Conservation (phyloP, 2,329 filamentous ascomycete species). For the Pestalotiopsis sp. region DNA sequence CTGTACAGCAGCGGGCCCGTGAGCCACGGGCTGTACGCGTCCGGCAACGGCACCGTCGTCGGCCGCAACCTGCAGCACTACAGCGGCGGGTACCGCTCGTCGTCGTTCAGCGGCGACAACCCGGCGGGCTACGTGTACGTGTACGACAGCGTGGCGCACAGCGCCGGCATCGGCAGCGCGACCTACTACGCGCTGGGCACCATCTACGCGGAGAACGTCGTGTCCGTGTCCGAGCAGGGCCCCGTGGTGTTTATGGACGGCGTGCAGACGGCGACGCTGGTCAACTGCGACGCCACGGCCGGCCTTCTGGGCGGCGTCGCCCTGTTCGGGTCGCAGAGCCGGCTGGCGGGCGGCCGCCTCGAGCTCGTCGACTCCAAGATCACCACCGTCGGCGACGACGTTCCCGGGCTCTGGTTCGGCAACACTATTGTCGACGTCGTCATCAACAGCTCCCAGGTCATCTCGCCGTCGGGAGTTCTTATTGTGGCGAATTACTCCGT, state of each 20-base stretch:
- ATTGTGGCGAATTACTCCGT: conserved; percentile 12
- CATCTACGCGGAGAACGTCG: conserved; percentile 2
- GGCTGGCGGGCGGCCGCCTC: background rate
- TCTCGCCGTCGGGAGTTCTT: background rate
- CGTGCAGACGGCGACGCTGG: conserved; percentile 4
- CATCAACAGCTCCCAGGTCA: conserved; percentile 7
- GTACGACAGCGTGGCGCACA: conserved; percentile 4
- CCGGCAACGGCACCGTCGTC: conserved; percentile 2
- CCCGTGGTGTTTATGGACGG: conserved; percentile 9
- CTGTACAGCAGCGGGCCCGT: conserved; percentile 11
- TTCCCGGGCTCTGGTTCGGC: conserved; percentile 10
- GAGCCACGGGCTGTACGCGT: conserved; percentile 9
- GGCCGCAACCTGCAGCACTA: conserved; percentile 5
- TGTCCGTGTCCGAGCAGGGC: background rate
- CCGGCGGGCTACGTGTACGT: conserved; percentile 10
- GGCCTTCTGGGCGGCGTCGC: conserved; percentile 9
- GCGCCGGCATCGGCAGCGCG: conserved; percentile 7
- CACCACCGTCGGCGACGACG: conserved; percentile 10
- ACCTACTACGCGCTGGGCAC: conserved; percentile 12
- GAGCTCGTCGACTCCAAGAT: conserved; percentile 11
- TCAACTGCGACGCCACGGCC: conserved; percentile 7
- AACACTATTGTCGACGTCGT: conserved; percentile 9
- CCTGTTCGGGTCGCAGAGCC: conserved; percentile 3
- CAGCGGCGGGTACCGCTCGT: conserved; percentile 6
- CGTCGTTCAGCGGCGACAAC: conserved; percentile 8